phyloP scores from a whole-genome alignment of 169 alveolate genomes.

The Plasmodium gaboni region DNA sequence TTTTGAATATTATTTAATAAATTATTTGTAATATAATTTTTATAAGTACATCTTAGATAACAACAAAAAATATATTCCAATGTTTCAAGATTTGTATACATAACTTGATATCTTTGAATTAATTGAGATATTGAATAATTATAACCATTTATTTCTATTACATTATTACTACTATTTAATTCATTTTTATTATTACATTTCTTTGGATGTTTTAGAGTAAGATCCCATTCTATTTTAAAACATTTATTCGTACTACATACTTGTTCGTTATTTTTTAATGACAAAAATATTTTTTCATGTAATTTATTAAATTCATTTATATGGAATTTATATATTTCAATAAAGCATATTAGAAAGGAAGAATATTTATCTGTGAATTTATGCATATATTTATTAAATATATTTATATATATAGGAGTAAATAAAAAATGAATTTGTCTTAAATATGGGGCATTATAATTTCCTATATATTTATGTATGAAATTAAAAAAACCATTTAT shows the following conservation, averaged over 20 bases:
- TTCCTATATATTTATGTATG: constrained; percentile 11
- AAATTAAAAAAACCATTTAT: constrained; percentile 10
- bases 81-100: constrained; percentile 31
- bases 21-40: constrained; percentile 21
- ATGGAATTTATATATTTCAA: constrained; percentile 12
- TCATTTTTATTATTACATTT: not conserved
- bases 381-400: constrained; percentile 12
- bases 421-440: constrained; percentile 21
- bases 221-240: not conserved
- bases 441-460: not conserved
- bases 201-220: not conserved
- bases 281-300: not conserved
- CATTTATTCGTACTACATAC: not conserved
- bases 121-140: not conserved
- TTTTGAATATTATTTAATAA: constrained; percentile 7
- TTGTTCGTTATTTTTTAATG: constrained; percentile 1
- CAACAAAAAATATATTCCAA: constrained; percentile 61
- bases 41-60: constrained; percentile 16
- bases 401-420: constrained; percentile 7
- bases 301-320: not conserved
- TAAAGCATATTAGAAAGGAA: not conserved
- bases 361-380: constrained; percentile 29
- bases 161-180: not conserved
- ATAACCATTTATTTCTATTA: not conserved
- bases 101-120: not conserved